phyloP scores from a whole-genome alignment of 192 early-diverging fungal species.

The Backusella westeae region DNA sequence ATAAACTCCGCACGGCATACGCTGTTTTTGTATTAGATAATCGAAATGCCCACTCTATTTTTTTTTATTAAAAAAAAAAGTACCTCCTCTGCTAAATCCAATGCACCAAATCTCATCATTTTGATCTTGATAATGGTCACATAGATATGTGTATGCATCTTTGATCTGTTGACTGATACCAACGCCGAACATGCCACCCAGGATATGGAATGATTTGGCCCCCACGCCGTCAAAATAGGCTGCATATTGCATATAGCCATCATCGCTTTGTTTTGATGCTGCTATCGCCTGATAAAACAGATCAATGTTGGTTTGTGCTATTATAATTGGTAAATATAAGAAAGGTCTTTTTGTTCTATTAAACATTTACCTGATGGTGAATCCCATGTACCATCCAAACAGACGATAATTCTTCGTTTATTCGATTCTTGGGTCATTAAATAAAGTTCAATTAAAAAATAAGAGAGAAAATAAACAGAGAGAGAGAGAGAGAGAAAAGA shows the following conservation, averaged over 20 bases:
- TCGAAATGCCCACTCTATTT: neutral
- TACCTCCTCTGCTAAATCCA: slow-evolving; percentile 30
- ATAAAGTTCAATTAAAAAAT: too few species aligned
- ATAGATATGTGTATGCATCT: slow-evolving; percentile 14
- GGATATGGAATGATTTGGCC: neutral
- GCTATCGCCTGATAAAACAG: neutral
- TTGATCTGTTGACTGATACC: slow-evolving; percentile 19
- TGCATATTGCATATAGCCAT: slow-evolving; percentile 7
- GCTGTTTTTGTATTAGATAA: slow-evolving; percentile 4
- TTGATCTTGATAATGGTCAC: neutral
- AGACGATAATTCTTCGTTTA: slow-evolving; percentile 3
- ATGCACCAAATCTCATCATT: slow-evolving; percentile 20
- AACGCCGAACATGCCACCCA: slow-evolving; percentile 15
- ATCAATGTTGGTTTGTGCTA: slow-evolving; percentile 8
- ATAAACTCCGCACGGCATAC: slow-evolving; percentile 22
- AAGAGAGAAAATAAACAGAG: neutral
- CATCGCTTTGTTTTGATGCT: neutral
- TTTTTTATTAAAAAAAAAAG: neutral
- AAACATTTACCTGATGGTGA: neutral
- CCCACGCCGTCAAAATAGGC: slow-evolving; percentile 24
- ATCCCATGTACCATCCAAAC: slow-evolving; percentile 17
- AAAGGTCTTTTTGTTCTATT: neutral
- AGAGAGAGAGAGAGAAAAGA: neutral
- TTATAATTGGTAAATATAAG: neutral
- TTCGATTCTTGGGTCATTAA: neutral